Percentiles rank a stretch among this genome's conserved stretches.
Conservation (phyloP, 805 yeast genomes). For the Schwanniomyces occidentalis region DNA sequence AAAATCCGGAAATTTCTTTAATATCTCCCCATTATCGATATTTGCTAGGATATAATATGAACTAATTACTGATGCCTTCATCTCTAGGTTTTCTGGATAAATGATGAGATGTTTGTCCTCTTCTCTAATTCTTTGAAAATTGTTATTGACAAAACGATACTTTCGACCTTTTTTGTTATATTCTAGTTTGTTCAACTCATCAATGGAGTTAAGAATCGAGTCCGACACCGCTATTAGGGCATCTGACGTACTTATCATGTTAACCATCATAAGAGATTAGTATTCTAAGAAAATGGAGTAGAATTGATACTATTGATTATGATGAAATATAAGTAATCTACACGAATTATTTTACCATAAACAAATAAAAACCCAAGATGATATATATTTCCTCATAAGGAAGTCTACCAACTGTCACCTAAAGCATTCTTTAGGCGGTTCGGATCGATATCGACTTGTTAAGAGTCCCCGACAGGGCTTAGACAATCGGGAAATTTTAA, state of each 20-base stretch:
- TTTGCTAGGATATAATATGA: conserved; percentile 43
- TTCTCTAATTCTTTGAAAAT: conserved; percentile 48
- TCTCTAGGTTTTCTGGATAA: conserved; percentile 26
- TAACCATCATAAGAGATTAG: neutral
- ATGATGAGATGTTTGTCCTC: conserved; percentile 51
- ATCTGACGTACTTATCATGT: conserved; percentile 24
- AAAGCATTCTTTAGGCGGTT: too few relatives aligned
- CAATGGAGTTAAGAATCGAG: conserved; percentile 34
- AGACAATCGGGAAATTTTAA: too few relatives aligned
- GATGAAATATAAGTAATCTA: too few relatives aligned
- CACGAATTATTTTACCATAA: too few relatives aligned
- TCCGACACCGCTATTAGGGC: conserved; percentile 39
- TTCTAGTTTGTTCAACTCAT: conserved; percentile 33
- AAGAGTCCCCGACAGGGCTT: too few relatives aligned
- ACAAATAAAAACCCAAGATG: neutral
- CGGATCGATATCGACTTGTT: too few relatives aligned
- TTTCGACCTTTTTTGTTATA: conserved; percentile 47
- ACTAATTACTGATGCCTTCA: conserved; percentile 39
- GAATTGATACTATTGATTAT: too few relatives aligned
- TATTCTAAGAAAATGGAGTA: too few relatives aligned
- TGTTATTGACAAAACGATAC: conserved; percentile 49
- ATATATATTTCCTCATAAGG: neutral
- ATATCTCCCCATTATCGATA: conserved; percentile 36
- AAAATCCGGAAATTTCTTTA: conserved; percentile 37
- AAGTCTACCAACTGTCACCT: neutral